Conservation (phyloP, 345 rosid species). For the Iberis pinnata region DNA sequence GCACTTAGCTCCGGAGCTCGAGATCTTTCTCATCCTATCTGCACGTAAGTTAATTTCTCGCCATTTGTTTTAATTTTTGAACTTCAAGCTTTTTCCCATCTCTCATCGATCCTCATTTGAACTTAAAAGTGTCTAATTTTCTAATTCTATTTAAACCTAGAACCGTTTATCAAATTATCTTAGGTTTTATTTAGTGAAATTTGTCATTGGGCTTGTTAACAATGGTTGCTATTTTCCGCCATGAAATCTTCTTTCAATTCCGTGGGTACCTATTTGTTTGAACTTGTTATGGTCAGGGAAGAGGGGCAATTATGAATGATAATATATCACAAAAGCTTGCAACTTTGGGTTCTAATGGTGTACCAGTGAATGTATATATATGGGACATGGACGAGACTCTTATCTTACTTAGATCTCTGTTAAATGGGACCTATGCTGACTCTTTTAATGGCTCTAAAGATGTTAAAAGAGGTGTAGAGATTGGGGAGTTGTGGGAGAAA, state of each 20-base stretch:
- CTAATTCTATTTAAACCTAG: neutral
- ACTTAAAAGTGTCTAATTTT: neutral
- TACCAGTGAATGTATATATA: conserved; percentile 47
- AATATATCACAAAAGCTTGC: conserved; percentile 22
- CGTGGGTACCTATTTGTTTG: too few species aligned
- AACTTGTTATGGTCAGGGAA: neutral
- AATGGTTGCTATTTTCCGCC: too few species aligned
- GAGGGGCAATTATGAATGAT: conserved; percentile 23
- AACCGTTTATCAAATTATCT: conserved; percentile 3
- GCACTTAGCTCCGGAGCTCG: conserved; percentile 24
- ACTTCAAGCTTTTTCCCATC: neutral
- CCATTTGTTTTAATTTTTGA: neutral
- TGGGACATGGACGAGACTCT: conserved; percentile 99
- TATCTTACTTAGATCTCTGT: conserved; percentile 71
- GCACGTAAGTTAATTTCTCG: conserved; percentile 15
- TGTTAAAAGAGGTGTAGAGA: conserved; percentile 52
- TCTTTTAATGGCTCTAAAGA: conserved; percentile 52
- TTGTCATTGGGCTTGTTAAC: neutral
- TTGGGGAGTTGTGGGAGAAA: conserved; percentile 80
- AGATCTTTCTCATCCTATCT: conserved; percentile 17
- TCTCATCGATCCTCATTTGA: neutral
- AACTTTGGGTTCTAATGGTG: conserved; percentile 22
- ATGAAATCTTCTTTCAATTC: too few species aligned
- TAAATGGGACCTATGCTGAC: conserved; percentile 58
- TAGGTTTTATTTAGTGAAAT: conserved; percentile 4